phyloP scores from a whole-genome alignment of 495 filamentous ascomycete genomes.

The Penicilliopsis zonata region DNA sequence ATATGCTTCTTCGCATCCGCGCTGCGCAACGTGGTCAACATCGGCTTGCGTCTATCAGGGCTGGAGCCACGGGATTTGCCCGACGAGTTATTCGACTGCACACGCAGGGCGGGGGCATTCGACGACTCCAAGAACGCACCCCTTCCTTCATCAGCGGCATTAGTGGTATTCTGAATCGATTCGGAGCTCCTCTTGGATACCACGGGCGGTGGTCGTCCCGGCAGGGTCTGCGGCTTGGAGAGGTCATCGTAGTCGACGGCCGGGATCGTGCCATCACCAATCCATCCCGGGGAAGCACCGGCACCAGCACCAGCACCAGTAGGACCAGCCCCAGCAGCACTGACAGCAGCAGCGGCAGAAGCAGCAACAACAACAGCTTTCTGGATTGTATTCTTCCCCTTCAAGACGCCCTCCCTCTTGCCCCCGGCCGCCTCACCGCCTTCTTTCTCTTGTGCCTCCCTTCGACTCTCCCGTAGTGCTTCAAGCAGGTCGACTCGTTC shows the following conservation, averaged over 20 bases:
- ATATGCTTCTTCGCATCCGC: constrained; percentile 46
- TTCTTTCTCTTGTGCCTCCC: constrained; percentile 37
- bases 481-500: constrained; percentile 84
- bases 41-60: constrained; percentile 65
- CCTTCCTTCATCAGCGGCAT: too few species aligned
- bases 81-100: constrained; percentile 23
- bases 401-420: constrained; percentile 9
- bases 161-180: constrained; percentile 3
- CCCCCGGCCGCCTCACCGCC: constrained; percentile 15
- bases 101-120: constrained; percentile 17
- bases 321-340: too few species aligned
- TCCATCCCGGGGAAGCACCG: constrained; percentile 40
- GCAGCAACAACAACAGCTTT: too few species aligned
- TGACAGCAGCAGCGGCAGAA: constrained; percentile 1
- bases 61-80: constrained; percentile 57
- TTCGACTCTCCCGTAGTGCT: constrained; percentile 63
- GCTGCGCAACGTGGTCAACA: constrained; percentile 73
- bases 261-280: constrained; percentile 72
- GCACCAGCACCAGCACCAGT: too few species aligned
- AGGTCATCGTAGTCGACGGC: constrained; percentile 67
- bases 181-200: constrained; percentile 44
- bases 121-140: constrained; percentile 1
- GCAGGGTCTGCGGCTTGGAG: constrained; percentile 55
- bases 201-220: constrained; percentile 41
- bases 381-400: constrained; percentile 2